Evolutionary conservation across 495 filamentous ascomycete genomes (phyloP), one percentile per base, ranked within the genome.

Genomic region (Glonium stellatum): DNA sequence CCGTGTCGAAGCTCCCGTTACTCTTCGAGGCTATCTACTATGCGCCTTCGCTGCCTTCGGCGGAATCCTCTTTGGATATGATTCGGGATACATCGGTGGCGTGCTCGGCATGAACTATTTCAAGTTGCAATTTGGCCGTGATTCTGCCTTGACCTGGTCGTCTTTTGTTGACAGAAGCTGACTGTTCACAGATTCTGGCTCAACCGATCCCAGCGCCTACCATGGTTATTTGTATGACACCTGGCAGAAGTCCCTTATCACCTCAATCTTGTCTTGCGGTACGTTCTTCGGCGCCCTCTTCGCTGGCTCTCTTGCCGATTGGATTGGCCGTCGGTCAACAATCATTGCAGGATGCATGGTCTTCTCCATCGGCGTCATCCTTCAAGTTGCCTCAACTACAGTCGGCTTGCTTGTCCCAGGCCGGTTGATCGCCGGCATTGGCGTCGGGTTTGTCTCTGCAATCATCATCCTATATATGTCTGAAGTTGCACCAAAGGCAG

Each of bases 361-460:
- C 66, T 75, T 73, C 67, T 66, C 66, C 19, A 47, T 73, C 55
- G 73, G 73, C 66, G 70, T 75, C 55, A 58, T 67, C 37, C 59
- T 75, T 11, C 72, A 75, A 52, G 64, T 64, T 25, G 71, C 73
- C 5, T 64, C 63, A 13, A 83, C 80, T 11, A 69, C 77, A 0
- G 79, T 91, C 18, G 83, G 84, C 3, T 73, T 92, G 12, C 84
- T 95, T 58, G 78, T 88, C 6, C 85, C 84, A 27, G 90, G 90
- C 37, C 85, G 90, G 54, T 82, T 90, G 66, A 83, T 95, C 59
- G 89, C 90, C 55, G 90, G 90, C 37, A 78, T 88, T 31, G 89
- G 90, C 63, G 89, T 95, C 50, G 90, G 90, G 61, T 76, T 93
- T 59, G 78, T 92, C n/a, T 92, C 86, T 31, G 84, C 86, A 61